Evolutionary conservation across 2,329 filamentous ascomycete genomes (phyloP), one percentile per base, ranked within the genome.

Genomic region (Ophiocordyceps sinensis): DNA sequence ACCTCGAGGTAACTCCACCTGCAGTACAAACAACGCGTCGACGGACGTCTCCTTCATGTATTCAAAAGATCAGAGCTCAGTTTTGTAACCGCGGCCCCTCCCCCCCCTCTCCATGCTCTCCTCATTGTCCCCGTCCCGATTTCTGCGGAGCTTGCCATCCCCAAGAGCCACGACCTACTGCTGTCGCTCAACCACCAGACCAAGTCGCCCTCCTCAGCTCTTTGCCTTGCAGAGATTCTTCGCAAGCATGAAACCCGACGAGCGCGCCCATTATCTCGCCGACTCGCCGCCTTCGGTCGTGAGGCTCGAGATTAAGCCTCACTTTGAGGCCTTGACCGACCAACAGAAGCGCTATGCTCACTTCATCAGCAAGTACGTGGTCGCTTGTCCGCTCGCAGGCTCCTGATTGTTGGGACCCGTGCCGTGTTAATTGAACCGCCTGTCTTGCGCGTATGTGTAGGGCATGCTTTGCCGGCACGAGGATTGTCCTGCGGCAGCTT

Each of bases 241-340:
- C 36, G 50, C 56, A 52, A 66, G 59, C 48, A 79, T 81, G 73
- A 67, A 77, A 51, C 61, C 72, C 43, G 62, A 71, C 50, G 76
- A 79, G 48, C 66, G 79, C 47, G 68, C 68, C 59, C 82, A 94
- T 57, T 95, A 94, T 61, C 73, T 94, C 45, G 88, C 91, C 37
- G 91, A 98, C 62, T 80, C 82, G 48, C 91, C 91, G 37, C 91
- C 91, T 1, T 83, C 80, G 38, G 77, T 95, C 43, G 89, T 95
- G 44, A 78, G 81, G 38, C 75, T 98, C 39, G 81, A 86, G 59
- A 91, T 96, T 59, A 86, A 86, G 65, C 84, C 86, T 57, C 89
- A 96, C 64, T 98, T 96, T 53, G 82, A 89, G 42, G 77, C 79
- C 30, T 63, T 91, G 45, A 72, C 65, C 41, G 75, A 84, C 53